These are phyloP conservation scores for Phylloporus sp. DNA, from an alignment of 1,284 basidiomycete species.

Conservation along the genomic window DNA sequence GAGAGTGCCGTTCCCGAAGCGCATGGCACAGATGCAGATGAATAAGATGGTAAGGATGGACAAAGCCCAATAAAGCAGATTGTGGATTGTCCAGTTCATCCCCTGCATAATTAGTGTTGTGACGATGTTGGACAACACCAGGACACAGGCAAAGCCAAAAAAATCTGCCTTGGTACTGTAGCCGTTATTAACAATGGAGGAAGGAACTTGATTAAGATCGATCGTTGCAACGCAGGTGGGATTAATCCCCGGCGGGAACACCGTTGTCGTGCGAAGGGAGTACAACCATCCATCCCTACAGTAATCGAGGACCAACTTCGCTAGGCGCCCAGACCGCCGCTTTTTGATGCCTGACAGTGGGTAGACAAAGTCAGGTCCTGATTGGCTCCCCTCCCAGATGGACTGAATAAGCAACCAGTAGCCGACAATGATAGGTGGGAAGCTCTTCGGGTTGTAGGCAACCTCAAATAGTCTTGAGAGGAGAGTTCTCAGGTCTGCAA, in stretches of 20 bases:
- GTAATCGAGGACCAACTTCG: slow-evolving; percentile 1
- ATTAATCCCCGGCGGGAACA: not conserved
- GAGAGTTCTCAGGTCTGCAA: not conserved
- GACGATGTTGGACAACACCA: too few species aligned
- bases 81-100: too few species aligned
- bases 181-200: not conserved
- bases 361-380: not conserved
- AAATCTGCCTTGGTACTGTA: not conserved
- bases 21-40: not conserved
- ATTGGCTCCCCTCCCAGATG: not conserved
- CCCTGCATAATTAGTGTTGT: not conserved
- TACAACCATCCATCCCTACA: not conserved
- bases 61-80: too few species aligned
- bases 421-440: not conserved
- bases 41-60: not conserved
- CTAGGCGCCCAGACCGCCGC: not conserved
- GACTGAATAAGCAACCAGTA: not conserved
- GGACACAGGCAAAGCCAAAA: not conserved
- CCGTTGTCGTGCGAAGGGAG: not conserved
- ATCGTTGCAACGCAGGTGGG: not conserved
- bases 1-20: not conserved
- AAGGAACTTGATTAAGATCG: not conserved
- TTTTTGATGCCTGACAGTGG: slow-evolving; percentile 1
- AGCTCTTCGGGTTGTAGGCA: not conserved
- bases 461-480: not conserved